Base-by-base conservation (phyloP, 305 asterid species). In the Fraxinus albicans region DNA sequence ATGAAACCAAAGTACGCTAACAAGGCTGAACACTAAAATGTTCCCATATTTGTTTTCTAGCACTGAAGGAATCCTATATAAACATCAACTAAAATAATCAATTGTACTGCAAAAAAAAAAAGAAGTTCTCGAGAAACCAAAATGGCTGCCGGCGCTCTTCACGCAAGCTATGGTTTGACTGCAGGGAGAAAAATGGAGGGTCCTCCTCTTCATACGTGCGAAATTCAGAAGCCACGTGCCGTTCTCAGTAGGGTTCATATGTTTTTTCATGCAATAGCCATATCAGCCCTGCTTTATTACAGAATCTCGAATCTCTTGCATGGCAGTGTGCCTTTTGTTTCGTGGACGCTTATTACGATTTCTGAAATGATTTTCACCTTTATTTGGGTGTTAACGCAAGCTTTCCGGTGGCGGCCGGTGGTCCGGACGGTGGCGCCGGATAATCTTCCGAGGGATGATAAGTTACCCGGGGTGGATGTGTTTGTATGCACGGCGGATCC, bases 371-470 rank as follows among this genome's bases (percentile, higher is more conserved):
- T 93, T 42, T 90, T 94, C 89, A 58, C 95, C 85, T 85, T 89
- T 77, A 25, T 92, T 2, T 94, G 98, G 98, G 6, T 42, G 29
- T 75, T 90, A 1, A n/a, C 88, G n/a, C 98, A 94, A 85, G 85
- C 96, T 3, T 94, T 93, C 90, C 91, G 98, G 85, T 93, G 97
- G 98, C 77, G 84, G 50, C 98, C 98, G 77, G 94, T 94, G 81
- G 93, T 40, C 72, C 87, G 97, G 42, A 47, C 91, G 4, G 97
- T 84, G 79, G 84, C 74, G 84, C 91, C 63, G 58, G 88, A 86
- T 84, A 92, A 91, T 85, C 92, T 94, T 12, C 93, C 95, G 0
- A 40, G 69, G 15, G 91, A 91, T 15, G 79, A 63, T 0, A 76
- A 76, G 63, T 83, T 94, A 0, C 98, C 97, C 0, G 86, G 84